phyloP scores from a whole-genome alignment of 2,329 filamentous ascomycete species.

The Neopestalotiopsis sp. region DNA sequence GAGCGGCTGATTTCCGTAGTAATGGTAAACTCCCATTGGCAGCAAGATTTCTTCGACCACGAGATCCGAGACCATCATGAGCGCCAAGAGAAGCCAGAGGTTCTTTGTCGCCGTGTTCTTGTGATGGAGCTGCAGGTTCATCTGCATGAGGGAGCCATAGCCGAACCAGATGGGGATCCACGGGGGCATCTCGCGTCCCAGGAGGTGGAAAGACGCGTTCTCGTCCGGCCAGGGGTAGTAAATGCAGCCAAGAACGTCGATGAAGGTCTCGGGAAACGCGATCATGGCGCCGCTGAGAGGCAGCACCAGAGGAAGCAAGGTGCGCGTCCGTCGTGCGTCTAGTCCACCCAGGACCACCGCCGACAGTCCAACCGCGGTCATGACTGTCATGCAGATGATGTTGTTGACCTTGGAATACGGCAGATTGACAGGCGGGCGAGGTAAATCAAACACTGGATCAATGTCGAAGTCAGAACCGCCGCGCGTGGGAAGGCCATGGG shows the following conservation, averaged over 20 bases:
- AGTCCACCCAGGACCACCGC: background rate
- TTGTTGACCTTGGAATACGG: background rate
- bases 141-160: background rate
- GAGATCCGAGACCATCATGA: conserved; percentile 2
- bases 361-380: background rate
- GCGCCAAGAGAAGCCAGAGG: background rate
- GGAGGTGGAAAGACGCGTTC: background rate
- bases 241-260: background rate
- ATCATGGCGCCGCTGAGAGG: conserved; percentile 1
- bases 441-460: background rate
- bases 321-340: conserved; percentile 1
- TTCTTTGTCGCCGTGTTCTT: background rate
- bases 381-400: background rate
- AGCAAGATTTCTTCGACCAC: conserved; percentile 1
- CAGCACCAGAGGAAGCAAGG: background rate
- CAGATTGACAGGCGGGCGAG: background rate
- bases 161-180: background rate
- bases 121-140: background rate
- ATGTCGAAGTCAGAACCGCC: background rate
- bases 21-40: background rate
- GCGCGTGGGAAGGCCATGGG: background rate
- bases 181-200: background rate
- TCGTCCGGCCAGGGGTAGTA: background rate
- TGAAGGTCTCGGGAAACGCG: conserved; percentile 6
- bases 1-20: background rate